Evolutionary conservation across 108 stramenopile species (phyloP).

Genomic region (Cyclotella choctawhatcheeana): DNA sequence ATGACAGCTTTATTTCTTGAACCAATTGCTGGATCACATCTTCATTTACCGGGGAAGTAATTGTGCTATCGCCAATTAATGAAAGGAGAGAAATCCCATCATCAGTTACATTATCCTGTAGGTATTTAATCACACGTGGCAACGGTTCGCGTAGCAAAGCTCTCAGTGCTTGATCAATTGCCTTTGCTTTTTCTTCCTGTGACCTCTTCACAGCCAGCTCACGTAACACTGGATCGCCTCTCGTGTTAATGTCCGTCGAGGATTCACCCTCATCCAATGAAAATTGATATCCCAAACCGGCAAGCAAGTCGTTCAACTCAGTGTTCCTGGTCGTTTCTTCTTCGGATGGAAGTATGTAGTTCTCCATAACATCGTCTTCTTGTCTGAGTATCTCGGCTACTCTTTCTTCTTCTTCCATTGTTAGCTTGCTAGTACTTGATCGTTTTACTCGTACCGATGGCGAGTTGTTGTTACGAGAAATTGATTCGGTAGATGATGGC

Average conservation of each 20-base stretch:
- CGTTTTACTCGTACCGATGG: too few relatives aligned
- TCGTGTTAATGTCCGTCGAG: too few relatives aligned
- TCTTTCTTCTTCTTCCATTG: conserved; percentile 29
- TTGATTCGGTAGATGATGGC: too few relatives aligned
- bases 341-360: conserved; percentile 9
- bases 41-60: conserved; percentile 15
- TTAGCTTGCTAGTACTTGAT: conserved; percentile 23
- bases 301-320: conserved; percentile 17
- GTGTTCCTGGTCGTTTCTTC: conserved; percentile 15
- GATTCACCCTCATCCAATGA: not conserved
- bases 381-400: conserved; percentile 14
- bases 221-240: conserved; percentile 24
- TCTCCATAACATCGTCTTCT: conserved; percentile 20
- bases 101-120: not conserved
- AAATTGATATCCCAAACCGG: conserved; percentile 14
- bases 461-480: too few relatives aligned
- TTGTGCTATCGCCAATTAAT: not conserved
- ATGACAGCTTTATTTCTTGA: not conserved
- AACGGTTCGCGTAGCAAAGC: conserved; percentile 25
- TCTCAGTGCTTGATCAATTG: conserved; percentile 12
- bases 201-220: conserved; percentile 21
- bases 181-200: conserved; percentile 5
- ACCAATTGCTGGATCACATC: conserved; percentile 9
- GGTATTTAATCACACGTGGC: conserved; percentile 12
- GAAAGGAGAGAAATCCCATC: not conserved